Base-by-base conservation (phyloP, 805 yeast species). In the Saturnispora sanitii region DNA sequence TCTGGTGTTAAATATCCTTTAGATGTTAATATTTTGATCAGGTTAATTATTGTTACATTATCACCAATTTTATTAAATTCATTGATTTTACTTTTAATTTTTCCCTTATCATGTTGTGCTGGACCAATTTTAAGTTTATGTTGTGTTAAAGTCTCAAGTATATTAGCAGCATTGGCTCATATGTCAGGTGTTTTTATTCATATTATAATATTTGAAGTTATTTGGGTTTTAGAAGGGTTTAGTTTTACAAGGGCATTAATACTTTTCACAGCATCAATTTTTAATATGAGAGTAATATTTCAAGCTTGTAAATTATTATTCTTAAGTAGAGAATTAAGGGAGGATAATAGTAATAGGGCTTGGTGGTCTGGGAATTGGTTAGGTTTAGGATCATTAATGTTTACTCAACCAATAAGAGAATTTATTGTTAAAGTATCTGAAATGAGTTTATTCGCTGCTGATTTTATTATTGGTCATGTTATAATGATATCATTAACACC, bases 1-100 rank as follows among this genome's bases (percentile, higher is more conserved):
- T 84, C 79, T 26, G 96, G 96, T 23, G 95, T 86, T 1, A 46
- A 50, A 36, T 50, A 60, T 39, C 62, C 72, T n/a, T 47, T 60
- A 43, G 66, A 71, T 2, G 70, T 75, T 6, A 75, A 79, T 56
- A 73, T 90, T 0, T 53, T 82, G 0, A 47, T 81, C 11, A 68
- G 96, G 43, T 58, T 90, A 23, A 54, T 70, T 2, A 60, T 86
- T 13, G 58, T 79, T 3, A 62, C 71, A 0, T 38, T 71, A 27
- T 48, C 67, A 1, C 86, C 88, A 1, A 58, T 77, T 15, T 20
- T 66, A 1, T 45, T 71, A 34, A 69, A 70, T 48, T 38, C 52
- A 3, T 32, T 59, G 1, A 45, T 66, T 1, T 50, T 71, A 33
- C 6, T 60, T 4, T 19, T 64, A 0, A 42, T 64, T 2, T 65